phyloP scores from a whole-genome alignment of 345 rosid species.

The Luvunga scandens region DNA sequence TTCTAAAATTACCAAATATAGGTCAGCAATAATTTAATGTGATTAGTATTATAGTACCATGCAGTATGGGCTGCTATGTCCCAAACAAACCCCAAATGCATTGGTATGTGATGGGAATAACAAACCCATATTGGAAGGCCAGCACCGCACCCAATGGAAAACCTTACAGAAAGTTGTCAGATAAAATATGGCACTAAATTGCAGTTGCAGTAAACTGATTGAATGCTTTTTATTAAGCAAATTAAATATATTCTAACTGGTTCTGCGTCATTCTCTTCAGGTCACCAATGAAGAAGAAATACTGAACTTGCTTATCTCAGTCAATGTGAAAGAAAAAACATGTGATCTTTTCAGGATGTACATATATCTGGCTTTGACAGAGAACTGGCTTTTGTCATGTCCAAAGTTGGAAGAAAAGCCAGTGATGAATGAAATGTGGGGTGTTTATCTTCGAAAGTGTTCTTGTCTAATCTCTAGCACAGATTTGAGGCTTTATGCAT shows the following conservation, averaged over 20 bases:
- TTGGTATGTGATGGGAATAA: background rate
- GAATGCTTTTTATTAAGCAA: background rate
- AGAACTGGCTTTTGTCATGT: constrained; percentile 70
- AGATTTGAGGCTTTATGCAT: constrained; percentile 69
- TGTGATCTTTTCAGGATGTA: constrained; percentile 66
- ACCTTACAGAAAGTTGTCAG: background rate
- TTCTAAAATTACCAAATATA: no score
- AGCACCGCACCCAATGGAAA: background rate
- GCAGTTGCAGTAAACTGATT: background rate
- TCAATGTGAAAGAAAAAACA: constrained; percentile 55
- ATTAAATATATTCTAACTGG: background rate
- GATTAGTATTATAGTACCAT: no score
- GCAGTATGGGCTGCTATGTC: no score
- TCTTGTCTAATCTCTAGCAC: constrained; percentile 73
- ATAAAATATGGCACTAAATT: background rate
- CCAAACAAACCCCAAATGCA: background rate
- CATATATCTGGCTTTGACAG: constrained; percentile 54
- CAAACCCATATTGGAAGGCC: background rate
- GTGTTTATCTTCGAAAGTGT: constrained; percentile 63
- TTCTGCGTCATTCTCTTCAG: constrained; percentile 38
- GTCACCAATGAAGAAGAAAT: constrained; percentile 56
- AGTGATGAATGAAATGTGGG: constrained; percentile 65
- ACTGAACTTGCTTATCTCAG: constrained; percentile 48
- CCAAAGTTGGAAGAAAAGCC: constrained; percentile 45
- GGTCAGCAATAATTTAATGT: no score